Evolutionary conservation across 2,329 filamentous ascomycete genomes (phyloP), one percentile per base, ranked within the genome.

Genomic region (Coniochaeta pulveracea): DNA sequence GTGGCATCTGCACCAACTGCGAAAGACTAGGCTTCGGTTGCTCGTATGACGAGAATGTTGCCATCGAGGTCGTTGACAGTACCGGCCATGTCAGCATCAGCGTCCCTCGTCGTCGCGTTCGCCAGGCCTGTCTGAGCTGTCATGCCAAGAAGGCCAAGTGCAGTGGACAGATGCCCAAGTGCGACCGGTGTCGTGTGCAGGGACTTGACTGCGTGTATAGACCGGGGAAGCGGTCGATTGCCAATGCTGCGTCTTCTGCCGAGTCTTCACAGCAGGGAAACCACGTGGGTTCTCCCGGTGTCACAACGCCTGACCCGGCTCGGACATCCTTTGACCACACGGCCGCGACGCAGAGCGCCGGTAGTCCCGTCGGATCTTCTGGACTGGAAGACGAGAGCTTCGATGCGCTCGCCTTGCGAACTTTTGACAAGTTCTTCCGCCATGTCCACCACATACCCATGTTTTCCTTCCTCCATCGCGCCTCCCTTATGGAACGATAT

Each of bases 371-470:
- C 8, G 19, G 31, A 2, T 26, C 15, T 14, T 29, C 19, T 25
- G 28, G 18, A 5, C 38, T 33, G 37, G 37, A 41, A 44, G 57
- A 69, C 44, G 61, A 63, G 39, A 55, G 56, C 29, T 53, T 66
- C 41, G 66, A 72, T 43, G 53, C 60, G 15, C 47, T 73, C 17
- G 66, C 69, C 25, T 55, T 62, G 32, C 61, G 61, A 24, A 68
- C 67, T 5, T 70, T 74, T 41, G 67, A 68, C 43, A 63, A 65
- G 42, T 74, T 72, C 52, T 74, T 74, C 47, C 64, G 65, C 26
- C 65, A 73, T 44, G 60, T 74, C 25, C 69, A 74, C 49, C 70
- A 74, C 40, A 68, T 74, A 33, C 67, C 70, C 27, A 67, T 69
- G 43, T 70, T 69, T 51, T 70, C 68, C 9, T 75, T 74, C 36